Evolutionary conservation across 2,329 filamentous ascomycete genomes (phyloP), one percentile per base, ranked within the genome.

Genomic region (Colletotrichum sp.): DNA sequence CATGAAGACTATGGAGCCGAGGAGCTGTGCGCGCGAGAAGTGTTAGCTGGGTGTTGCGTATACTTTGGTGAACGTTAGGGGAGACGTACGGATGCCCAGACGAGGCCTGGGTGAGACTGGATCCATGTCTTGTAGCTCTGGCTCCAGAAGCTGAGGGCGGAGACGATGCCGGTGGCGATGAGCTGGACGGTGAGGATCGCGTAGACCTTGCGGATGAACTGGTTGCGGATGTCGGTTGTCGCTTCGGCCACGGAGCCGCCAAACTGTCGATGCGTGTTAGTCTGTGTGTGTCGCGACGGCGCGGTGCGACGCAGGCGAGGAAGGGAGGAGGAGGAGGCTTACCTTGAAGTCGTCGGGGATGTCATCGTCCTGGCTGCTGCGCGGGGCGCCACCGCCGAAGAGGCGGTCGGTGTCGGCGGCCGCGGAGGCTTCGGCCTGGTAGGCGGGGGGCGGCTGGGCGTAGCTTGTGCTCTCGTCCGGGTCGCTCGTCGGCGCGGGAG

Each of bases 291-390:
- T 30, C 8, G 62, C 62, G 30, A 32, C 6, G 16, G 34, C 49
- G 19, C 39, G 19, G 39, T 44, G 32, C 32, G 30, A 22, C 16
- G 4, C 36, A n/a, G 8, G 36, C 36, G 39, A 44, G 12, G 55
- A 30, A 34, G 52, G 36, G 36, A 19, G 22, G 13, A 5, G 25
- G 29, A 25, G 16, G 79, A 6, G 19, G 27, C 67, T 27, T 80
- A 95, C 94, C 91, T 98, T 99, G 92, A 99, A 99, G 86, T 99
- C 96, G 88, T 99, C 96, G 2, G 96, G 96, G 61, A 99, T 84
- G 82, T 98, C 98, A 22, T 75, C 76, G 86, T 98, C 96, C 83
- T 96, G 92, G 85, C 96, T 96, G 83, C 90, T 91, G 81, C 96
- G 92, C 68, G 95, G 92, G 61, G 90, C 92, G 64, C 92, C 93